Conservation (phyloP, 2,329 filamentous ascomycete genomes). For the Hymenoscyphus albidus region DNA sequence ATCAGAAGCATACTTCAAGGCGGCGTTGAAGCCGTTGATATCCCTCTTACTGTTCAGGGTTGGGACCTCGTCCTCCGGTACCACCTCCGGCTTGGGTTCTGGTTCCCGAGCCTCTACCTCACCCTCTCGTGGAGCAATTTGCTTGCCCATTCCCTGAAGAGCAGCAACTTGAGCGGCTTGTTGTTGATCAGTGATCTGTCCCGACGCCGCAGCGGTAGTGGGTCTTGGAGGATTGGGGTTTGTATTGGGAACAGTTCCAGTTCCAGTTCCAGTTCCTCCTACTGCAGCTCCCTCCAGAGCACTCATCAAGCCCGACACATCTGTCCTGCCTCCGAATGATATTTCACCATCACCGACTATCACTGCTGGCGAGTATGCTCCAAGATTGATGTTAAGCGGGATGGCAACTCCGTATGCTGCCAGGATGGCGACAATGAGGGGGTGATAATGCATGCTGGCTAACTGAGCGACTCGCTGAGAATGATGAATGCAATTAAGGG, state of each 20-base stretch:
- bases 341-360: conserved; percentile 45
- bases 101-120: conserved; percentile 7
- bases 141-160: conserved; percentile 48
- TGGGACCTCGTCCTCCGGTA: conserved; percentile 18
- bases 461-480: conserved; percentile 8
- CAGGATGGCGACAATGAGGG: conserved; percentile 34
- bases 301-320: conserved; percentile 44
- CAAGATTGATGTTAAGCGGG: conserved; percentile 25
- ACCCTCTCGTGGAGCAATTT: conserved; percentile 43
- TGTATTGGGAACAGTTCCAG: conserved; percentile 21
- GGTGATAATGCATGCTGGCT: conserved; percentile 27
- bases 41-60: conserved; percentile 35
- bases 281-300: conserved; percentile 46
- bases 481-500: conserved; percentile 4
- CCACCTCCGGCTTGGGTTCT: conserved; percentile 3
- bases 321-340: conserved; percentile 44
- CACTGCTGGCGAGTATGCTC: conserved; percentile 22
- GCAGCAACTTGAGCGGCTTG: conserved; percentile 42
- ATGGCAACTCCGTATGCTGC: conserved; percentile 32
- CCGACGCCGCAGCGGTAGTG: conserved; percentile 10
- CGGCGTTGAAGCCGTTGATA: conserved; percentile 40
- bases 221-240: conserved; percentile 14
- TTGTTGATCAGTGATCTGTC: conserved; percentile 10
- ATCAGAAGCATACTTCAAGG: conserved; percentile 39
- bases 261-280: conserved; percentile 36